Percentiles rank a stretch among this genome's conserved stretches.
Conservation (phyloP, 768 basidiomycete species). For the Scleroderma bovista region DNA sequence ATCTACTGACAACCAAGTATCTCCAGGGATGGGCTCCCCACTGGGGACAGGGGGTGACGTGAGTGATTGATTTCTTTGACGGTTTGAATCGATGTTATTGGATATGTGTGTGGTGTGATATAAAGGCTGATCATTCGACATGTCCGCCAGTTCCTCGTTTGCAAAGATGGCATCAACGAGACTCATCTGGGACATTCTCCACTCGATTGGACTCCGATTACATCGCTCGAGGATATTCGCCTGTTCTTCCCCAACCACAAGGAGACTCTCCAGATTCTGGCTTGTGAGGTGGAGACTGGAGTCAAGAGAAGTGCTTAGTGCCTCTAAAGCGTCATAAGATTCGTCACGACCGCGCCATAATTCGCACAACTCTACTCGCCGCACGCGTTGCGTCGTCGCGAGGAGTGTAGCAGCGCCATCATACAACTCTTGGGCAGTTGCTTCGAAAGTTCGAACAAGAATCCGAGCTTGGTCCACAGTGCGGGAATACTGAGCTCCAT, state of each 20-base stretch:
- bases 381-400: slow-evolving; percentile 32
- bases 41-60: slow-evolving; percentile 8
- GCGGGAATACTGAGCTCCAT: slow-evolving; percentile 34
- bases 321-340: slow-evolving; percentile 25
- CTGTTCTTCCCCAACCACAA: slow-evolving; percentile 37
- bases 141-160: slow-evolving; percentile 13
- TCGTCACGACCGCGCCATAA: slow-evolving; percentile 16
- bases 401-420: slow-evolving; percentile 43
- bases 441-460: slow-evolving; percentile 45
- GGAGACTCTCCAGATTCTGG: slow-evolving; percentile 36
- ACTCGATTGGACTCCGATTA: slow-evolving; percentile 39
- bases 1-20: slow-evolving; percentile 4
- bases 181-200: slow-evolving; percentile 41
- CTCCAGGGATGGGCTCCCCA: slow-evolving; percentile 5
- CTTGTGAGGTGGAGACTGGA: slow-evolving; percentile 30
- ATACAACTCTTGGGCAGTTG: slow-evolving; percentile 43
- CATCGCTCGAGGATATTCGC: slow-evolving; percentile 31
- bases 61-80: not conserved
- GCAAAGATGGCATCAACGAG: slow-evolving; percentile 24
- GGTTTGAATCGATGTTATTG: slow-evolving; percentile 5
- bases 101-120: slow-evolving; percentile 7
- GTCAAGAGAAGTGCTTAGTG: slow-evolving; percentile 26
- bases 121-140: slow-evolving; percentile 12
- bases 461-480: slow-evolving; percentile 42
- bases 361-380: slow-evolving; percentile 21